Conservation (phyloP, 164 flowering plant species). For the Annona squamosa region DNA sequence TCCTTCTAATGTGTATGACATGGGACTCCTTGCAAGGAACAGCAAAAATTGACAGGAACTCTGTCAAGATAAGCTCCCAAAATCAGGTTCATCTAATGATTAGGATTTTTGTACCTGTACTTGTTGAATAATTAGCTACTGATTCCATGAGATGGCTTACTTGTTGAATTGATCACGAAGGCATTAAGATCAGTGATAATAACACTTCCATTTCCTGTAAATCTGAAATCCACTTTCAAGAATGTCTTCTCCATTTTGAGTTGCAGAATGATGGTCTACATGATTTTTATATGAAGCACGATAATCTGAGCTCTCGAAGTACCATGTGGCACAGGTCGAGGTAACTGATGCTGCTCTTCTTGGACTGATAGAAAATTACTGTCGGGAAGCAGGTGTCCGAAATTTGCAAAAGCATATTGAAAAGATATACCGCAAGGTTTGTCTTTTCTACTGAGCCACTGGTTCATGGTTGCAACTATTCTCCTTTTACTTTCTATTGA, state of each 20-base stretch:
- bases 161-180: background rate
- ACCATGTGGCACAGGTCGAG: slow-evolving; percentile 57
- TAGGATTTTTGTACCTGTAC: background rate
- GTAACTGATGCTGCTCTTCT: slow-evolving; percentile 92
- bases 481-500: too few species aligned
- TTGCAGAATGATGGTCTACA: background rate
- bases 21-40: background rate
- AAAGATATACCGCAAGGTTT: slow-evolving; percentile 96
- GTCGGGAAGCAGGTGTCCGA: slow-evolving; percentile 95
- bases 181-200: too few species aligned
- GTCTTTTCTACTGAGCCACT: slow-evolving; percentile 4
- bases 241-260: background rate
- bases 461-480: background rate
- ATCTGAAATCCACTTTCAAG: background rate
- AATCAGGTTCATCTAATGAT: background rate
- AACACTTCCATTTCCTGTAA: too few species aligned
- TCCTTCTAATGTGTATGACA: background rate
- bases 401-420: slow-evolving; percentile 96
- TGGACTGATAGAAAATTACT: slow-evolving; percentile 76
- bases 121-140: background rate
- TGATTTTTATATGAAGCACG: background rate
- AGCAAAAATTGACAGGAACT: background rate
- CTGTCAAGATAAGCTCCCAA: background rate
- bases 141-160: background rate
- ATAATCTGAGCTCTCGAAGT: background rate